Evolutionary conservation across 805 yeast species (phyloP).

Genomic region (Ogataea minuta): DNA sequence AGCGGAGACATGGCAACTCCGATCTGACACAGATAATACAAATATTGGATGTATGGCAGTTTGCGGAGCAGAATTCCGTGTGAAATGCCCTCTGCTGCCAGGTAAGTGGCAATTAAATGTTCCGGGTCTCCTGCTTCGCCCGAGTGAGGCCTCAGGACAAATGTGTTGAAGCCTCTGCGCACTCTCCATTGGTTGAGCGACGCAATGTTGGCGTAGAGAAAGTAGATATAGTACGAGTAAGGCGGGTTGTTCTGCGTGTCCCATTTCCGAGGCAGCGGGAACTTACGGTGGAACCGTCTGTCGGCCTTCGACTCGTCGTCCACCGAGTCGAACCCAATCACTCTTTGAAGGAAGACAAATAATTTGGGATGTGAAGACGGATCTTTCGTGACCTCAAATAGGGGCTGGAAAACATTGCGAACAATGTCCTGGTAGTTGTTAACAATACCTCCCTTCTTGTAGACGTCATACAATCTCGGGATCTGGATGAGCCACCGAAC

Average conservation of each 20-base stretch:
- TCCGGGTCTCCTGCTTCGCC: constrained; percentile 99
- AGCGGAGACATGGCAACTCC: constrained; percentile 99
- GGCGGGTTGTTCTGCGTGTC: constrained; percentile 81
- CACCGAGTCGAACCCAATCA: constrained; percentile 96
- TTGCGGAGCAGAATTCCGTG: constrained; percentile 94
- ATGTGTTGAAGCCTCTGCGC: constrained; percentile 74
- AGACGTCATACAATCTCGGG: constrained; percentile 89
- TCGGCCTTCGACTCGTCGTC: constrained; percentile 97
- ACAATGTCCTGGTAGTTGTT: constrained; percentile 72
- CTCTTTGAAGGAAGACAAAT: constrained; percentile 84
- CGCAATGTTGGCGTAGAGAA: constrained; percentile 81
- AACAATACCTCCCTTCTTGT: constrained; percentile 73
- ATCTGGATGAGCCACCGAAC: constrained; percentile 97
- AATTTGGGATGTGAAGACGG: constrained; percentile 91
- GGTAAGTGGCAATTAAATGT: constrained; percentile 84
- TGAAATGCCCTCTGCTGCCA: constrained; percentile 88
- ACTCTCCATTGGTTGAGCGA: constrained; percentile 83
- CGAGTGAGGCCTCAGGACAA: constrained; percentile 95
- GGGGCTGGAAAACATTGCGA: constrained; percentile 77
- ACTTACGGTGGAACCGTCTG: constrained; percentile 75
- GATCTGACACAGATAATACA: constrained; percentile 90
- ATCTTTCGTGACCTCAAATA: constrained; percentile 84
- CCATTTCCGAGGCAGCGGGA: constrained; percentile 88
- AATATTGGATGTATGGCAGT: constrained; percentile 90
- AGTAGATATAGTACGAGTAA: constrained; percentile 92